Conservation (phyloP, 140 eudicot species). For the Stevia rebaudiana region DNA sequence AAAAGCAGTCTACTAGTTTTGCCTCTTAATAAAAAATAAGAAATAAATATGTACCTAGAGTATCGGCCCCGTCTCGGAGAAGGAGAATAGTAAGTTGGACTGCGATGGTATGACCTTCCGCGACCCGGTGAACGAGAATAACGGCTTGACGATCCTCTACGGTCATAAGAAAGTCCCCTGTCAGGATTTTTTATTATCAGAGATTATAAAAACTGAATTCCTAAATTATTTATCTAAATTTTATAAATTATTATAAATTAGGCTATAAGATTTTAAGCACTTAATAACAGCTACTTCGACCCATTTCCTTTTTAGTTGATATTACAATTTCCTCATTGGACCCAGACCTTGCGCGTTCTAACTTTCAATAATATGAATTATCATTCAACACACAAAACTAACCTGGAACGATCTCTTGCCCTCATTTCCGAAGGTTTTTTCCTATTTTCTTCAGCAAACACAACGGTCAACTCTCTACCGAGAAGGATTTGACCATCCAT, state of each 20-base stretch:
- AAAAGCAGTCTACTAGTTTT: neutral
- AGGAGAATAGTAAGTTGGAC: constrained; percentile 62
- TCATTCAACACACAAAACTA: neutral
- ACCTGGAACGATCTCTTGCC: constrained; percentile 64
- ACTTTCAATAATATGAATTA: neutral
- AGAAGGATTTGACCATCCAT: constrained; percentile 41
- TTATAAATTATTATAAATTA: too few relatives aligned
- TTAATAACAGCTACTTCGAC: neutral
- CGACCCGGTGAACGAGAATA: constrained; percentile 48
- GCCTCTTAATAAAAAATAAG: neutral
- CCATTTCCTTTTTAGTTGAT: neutral
- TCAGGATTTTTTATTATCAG: neutral
- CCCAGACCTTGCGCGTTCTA: neutral
- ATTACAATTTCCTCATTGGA: neutral
- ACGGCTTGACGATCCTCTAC: constrained; percentile 33
- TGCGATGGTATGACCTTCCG: constrained; percentile 44
- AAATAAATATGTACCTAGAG: constrained; percentile 35
- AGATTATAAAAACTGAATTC: neutral
- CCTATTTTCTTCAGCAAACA: constrained; percentile 64
- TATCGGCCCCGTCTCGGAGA: constrained; percentile 45
- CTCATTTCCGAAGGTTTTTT: constrained; percentile 91
- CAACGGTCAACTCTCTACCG: constrained; percentile 40
- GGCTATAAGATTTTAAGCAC: neutral
- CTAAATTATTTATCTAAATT: too few relatives aligned
- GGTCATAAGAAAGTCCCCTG: constrained; percentile 43